These are phyloP conservation scores for Pleurotus pulmonarius DNA, from an alignment of 768 basidiomycete species.

Conservation along the genomic window DNA sequence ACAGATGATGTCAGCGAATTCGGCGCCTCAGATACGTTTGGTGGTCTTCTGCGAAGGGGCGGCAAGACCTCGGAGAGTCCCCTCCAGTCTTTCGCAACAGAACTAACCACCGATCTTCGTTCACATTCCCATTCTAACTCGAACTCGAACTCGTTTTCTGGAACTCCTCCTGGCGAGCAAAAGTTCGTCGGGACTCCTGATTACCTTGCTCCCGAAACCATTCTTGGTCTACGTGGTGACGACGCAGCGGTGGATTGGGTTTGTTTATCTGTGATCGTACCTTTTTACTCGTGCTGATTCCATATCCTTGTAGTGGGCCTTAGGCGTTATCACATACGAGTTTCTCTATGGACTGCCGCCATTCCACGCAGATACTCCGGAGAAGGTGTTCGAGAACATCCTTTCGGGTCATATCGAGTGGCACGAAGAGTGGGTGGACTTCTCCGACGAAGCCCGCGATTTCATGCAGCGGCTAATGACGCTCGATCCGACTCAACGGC, in stretches of 20 bases:
- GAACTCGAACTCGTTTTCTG: conserved; percentile 40
- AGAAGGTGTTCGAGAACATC: conserved; percentile 98
- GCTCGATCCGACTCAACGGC: conserved; percentile 70
- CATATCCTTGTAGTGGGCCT: conserved; percentile 74
- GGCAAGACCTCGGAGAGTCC: conserved; percentile 66
- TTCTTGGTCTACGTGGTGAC: conserved; percentile 91
- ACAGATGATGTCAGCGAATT: conserved; percentile 87
- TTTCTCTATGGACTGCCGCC: conserved; percentile 96
- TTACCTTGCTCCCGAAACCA: conserved; percentile 94
- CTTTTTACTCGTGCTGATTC: conserved; percentile 4
- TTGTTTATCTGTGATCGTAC: conserved; percentile 20
- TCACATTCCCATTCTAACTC: conserved; percentile 50
- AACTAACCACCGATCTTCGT: conserved; percentile 77
- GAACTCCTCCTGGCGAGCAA: conserved; percentile 79
- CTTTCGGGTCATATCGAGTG: conserved; percentile 91
- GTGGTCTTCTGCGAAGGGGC: conserved; percentile 48
- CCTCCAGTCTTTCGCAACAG: conserved; percentile 81
- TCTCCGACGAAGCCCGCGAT: conserved; percentile 81
- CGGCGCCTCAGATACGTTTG: conserved; percentile 74
- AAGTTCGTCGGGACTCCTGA: conserved; percentile 98
- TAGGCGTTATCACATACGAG: conserved; percentile 97
- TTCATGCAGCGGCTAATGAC: conserved; percentile 88
- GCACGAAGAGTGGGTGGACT: conserved; percentile 92
- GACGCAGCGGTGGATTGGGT: conserved; percentile 98
- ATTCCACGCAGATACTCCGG: conserved; percentile 96